phyloP scores from a whole-genome alignment of 441 rosid species.

The Pelargonium myrrhifolium region DNA sequence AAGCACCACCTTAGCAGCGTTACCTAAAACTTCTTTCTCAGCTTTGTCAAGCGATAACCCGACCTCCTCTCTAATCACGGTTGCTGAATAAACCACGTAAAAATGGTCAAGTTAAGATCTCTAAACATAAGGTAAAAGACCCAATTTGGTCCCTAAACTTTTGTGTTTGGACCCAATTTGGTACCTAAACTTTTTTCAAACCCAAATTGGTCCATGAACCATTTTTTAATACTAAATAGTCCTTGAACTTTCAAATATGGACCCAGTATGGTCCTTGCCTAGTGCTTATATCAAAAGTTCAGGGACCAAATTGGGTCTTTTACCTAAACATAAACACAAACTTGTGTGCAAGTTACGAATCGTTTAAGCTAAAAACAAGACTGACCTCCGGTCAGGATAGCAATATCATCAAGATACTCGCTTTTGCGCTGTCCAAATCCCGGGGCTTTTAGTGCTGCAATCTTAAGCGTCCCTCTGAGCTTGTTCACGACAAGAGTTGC shows the following conservation, averaged over 20 bases:
- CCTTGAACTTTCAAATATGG: too few species aligned
- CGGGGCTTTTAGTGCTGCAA: slow-evolving; percentile 98
- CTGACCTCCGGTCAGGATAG: slow-evolving; percentile 74
- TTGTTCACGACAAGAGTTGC: slow-evolving; percentile 97
- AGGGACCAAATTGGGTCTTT: too few species aligned
- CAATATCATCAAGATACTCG: slow-evolving; percentile 94
- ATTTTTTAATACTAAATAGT: too few species aligned
- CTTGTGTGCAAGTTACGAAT: too few species aligned
- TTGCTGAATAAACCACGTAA: slow-evolving; percentile 34
- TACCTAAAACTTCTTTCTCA: slow-evolving; percentile 71
- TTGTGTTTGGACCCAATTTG: too few species aligned
- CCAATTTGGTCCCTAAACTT: too few species aligned
- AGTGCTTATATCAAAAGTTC: too few species aligned
- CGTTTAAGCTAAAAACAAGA: too few species aligned
- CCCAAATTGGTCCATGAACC: too few species aligned
- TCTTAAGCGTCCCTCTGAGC: slow-evolving; percentile 85
- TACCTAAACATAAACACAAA: too few species aligned
- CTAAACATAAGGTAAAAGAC: slow-evolving; percentile 4
- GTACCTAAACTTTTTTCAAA: too few species aligned
- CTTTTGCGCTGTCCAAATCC: slow-evolving; percentile 96
- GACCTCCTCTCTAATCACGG: slow-evolving; percentile 85
- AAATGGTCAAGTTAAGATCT: background rate
- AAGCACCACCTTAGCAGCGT: slow-evolving; percentile 78
- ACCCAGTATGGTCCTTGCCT: too few species aligned
- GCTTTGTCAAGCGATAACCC: slow-evolving; percentile 87